Base-by-base conservation (phyloP, 2,329 filamentous ascomycete genomes). In the Cytospora chrysosperma region DNA sequence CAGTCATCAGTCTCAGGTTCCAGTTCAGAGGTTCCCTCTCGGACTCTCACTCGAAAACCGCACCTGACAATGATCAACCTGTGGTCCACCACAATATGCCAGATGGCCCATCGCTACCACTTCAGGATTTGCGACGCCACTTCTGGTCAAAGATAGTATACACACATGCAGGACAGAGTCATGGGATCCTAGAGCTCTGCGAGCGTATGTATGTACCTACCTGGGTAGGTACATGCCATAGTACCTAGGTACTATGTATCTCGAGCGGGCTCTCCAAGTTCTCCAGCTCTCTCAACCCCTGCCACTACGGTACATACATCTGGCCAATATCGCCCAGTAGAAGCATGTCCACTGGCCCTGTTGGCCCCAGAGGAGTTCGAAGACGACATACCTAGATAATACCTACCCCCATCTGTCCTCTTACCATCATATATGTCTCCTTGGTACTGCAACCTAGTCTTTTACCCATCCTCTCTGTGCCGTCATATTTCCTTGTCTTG, bases 241-340 rank as follows among this genome's bases (percentile, higher is more conserved):
- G 8, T 24, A 47, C 43, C 9, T 47, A 24, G 21, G n/a, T 47
- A 34, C 24, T 24, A 50, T n/a, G 28, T 57, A 59, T 59, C 61
- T 56, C 53, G 52, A 56, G 28, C 28, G 43, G 37, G 37, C 49
- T 65, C 61, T 60, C 61, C 34, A 24, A 30, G 34, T 63, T 60
- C 63, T 61, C 63, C 63, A 63, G 63, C 61, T 65, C 63, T 65
- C 43, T 43, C 27, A 24, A 63, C 60, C 60, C 63, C 43, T 54
- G 56, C 56, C 51, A 60, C 56, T 37, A 47, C 59, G 27, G 28
- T 52, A 61, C 58, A 54, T 49, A 55, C 40, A 56, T 63, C 64
- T 54, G 32, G 37, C 54, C 26, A 37, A 51, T 53, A 30, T 63
- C 57, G 49, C 43, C 56, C 64, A 60, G 43, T 55, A 3, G 24